A percentile compares a stretch with the other conserved stretches of the same genome.
These are phyloP conservation scores for Phytopythium vexans DNA, from an alignment of 352 stramenopile species.

Conservation along the genomic window DNA sequence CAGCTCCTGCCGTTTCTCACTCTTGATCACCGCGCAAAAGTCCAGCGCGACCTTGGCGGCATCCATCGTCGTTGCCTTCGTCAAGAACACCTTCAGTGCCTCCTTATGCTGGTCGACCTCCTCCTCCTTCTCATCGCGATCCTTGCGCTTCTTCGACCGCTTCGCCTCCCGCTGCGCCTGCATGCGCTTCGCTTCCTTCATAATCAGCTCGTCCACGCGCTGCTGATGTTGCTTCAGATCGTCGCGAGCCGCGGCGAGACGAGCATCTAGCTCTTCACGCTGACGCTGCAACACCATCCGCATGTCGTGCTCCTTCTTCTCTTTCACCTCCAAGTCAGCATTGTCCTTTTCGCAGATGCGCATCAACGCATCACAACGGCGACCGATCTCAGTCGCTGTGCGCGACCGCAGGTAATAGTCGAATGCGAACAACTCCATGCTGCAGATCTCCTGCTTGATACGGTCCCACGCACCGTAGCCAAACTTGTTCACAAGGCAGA, in stretches of 20 bases:
- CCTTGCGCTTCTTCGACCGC: constrained; percentile 76
- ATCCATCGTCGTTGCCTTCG: constrained; percentile 50
- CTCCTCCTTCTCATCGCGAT: constrained; percentile 65
- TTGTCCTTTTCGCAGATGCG: constrained; percentile 94
- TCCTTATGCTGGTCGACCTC: constrained; percentile 53
- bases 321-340: constrained; percentile 70
- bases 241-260: constrained; percentile 56
- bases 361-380: constrained; percentile 94
- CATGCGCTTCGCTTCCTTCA: constrained; percentile 88
- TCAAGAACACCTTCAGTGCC: constrained; percentile 60
- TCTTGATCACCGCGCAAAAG: constrained; percentile 54
- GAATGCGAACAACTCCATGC: constrained; percentile 93
- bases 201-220: constrained; percentile 83
- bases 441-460: constrained; percentile 96
- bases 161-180: constrained; percentile 78
- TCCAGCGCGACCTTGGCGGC: constrained; percentile 65
- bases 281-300: constrained; percentile 58
- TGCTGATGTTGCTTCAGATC: constrained; percentile 75
- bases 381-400: constrained; percentile 94
- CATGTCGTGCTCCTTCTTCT: constrained; percentile 74
- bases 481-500: constrained; percentile 97
- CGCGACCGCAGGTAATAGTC: constrained; percentile 99
- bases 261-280: constrained; percentile 63
- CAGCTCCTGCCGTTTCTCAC: constrained; percentile 33
- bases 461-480: constrained; percentile 96